Conservation (phyloP, 805 yeast genomes). For the Ogataea paradorogensis region DNA sequence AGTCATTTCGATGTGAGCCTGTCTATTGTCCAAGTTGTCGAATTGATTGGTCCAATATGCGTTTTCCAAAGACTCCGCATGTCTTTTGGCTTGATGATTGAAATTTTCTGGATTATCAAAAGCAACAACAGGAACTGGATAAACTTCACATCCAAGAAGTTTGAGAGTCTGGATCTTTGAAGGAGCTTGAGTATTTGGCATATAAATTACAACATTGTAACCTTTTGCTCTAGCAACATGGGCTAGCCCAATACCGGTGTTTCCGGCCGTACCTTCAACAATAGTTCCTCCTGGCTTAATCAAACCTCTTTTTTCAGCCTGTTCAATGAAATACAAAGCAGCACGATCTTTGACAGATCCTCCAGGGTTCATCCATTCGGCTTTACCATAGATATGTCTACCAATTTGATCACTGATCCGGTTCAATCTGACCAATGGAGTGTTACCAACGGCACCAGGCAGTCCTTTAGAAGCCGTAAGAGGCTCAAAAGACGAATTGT, state of each 20-base stretch:
- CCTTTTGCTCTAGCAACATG: conserved; percentile 78
- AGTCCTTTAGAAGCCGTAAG: conserved; percentile 65
- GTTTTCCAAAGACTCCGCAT: conserved; percentile 70
- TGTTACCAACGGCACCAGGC: conserved; percentile 87
- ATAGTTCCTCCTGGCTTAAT: conserved; percentile 78
- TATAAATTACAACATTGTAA: conserved; percentile 79
- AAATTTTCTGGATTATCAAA: conserved; percentile 78
- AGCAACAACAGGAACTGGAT: conserved; percentile 87
- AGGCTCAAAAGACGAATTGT: conserved; percentile 53
- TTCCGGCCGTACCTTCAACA: conserved; percentile 93
- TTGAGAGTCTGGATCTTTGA: conserved; percentile 72
- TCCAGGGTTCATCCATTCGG: conserved; percentile 91
- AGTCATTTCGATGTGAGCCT: conserved; percentile 84
- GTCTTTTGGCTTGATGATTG: conserved; percentile 83
- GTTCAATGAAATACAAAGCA: conserved; percentile 70
- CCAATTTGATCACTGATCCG: conserved; percentile 56
- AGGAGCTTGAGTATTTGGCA: conserved; percentile 88
- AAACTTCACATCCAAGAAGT: conserved; percentile 79
- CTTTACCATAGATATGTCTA: conserved; percentile 81
- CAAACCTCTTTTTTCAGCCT: conserved; percentile 69
- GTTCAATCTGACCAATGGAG: conserved; percentile 71
- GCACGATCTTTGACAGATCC: conserved; percentile 93
- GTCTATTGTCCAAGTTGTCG: conserved; percentile 83
- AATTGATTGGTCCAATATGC: conserved; percentile 95
- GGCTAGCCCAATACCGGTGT: conserved; percentile 92